Evolutionary conservation across 2,329 filamentous ascomycete genomes (phyloP), one percentile per base, ranked within the genome.

Genomic region (Ciborinia camelliae): DNA sequence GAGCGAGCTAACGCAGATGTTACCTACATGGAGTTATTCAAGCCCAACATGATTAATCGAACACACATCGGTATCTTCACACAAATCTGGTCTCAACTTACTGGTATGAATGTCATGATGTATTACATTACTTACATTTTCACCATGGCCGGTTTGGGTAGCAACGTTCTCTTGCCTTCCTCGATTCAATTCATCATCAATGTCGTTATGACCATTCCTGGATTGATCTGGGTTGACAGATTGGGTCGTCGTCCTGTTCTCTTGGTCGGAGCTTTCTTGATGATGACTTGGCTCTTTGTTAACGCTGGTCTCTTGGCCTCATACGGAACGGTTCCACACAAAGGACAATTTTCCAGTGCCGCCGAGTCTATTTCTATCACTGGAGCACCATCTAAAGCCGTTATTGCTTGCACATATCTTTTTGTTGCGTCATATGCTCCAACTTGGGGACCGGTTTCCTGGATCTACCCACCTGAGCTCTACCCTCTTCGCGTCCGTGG

Each of bases 141-240:
- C 75, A 81, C 81, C 14, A 91, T 91, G 89, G 87, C 88, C 20
- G 88, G 88, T 12, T 79, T 89, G 12, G 82, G 81, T 3, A 80
- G 84, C 69, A 81, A 81, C 62, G 82, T 86, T 45, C 81, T 91
- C 10, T 76, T 90, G 52, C 83, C 88, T 9, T 89, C 86, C 23
- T 86, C 84, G 12, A 90, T 91, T 68, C 86, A 90, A 73, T 91
- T 90, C 74, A 81, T 92, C 71, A 91, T 94, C 79, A 93, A 93
- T 75, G 90, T 94, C 1, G 66, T 87, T 61, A 90, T 91, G 86
- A 94, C 91, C 0, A 75, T 93, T 3, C 89, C 90, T 0, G 90
- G 90, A 1, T 81, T 94, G 30, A 77, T 93, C 64, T 93, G 81
- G 79, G 84, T 93, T 71, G 90, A 95, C 70, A 81, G 82, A 63